Base-by-base conservation (phyloP, 1,284 basidiomycete species). In the Apiotrichum porosum region DNA sequence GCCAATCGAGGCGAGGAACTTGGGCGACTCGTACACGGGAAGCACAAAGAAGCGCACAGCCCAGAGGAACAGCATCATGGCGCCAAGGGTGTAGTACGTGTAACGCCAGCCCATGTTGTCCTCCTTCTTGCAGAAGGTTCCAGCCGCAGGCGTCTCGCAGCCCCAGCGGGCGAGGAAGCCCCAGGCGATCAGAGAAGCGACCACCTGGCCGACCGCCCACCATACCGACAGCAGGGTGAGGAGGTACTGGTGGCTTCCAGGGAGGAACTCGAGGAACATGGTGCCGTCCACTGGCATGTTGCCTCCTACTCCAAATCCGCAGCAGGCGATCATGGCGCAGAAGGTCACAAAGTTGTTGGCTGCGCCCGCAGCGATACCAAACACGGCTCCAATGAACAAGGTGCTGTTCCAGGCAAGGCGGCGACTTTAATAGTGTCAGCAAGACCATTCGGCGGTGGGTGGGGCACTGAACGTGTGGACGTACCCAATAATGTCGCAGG, bases 101-200 rank as follows among this genome's bases (percentile, higher is more conserved):
- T 82, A 83, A 60, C 82, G 74, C 81, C 81, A 83, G 19, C 81
- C 81, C 73, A 77, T 77, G 62, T 83, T 83, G 44, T 75, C 63
- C 3, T 65, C 68, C 44, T 69, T 73, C 2, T 72, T 63, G 54
- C 81, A 65, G 38, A 52, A 81, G 38, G 51, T 51, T 22, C 38
- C 38, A 37, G 31, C 42, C 30, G 6, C 15, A 13, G 40, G 22
- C 38, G 54, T 22, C 40, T 42, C 15, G 38, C 53, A 56, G 21
- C 51, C 46, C 42, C 47, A 61, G 17, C 48, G 48, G 33, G 50
- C 46, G 15, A 60, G 41, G 52, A 64, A 64, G 8, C 37, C 60
- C 62, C 62, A 64, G 23, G 76, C 73, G 22, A 82, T 72, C 34
- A 81, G 60, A 21, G 77, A 79, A 12, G 77, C 78, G 24, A 79